A percentile compares a stretch with the other conserved stretches of the same genome.
These are phyloP conservation scores for Endoconidiophora laricicola DNA, from an alignment of 2,329 filamentous ascomycete species.

Conservation along the genomic window DNA sequence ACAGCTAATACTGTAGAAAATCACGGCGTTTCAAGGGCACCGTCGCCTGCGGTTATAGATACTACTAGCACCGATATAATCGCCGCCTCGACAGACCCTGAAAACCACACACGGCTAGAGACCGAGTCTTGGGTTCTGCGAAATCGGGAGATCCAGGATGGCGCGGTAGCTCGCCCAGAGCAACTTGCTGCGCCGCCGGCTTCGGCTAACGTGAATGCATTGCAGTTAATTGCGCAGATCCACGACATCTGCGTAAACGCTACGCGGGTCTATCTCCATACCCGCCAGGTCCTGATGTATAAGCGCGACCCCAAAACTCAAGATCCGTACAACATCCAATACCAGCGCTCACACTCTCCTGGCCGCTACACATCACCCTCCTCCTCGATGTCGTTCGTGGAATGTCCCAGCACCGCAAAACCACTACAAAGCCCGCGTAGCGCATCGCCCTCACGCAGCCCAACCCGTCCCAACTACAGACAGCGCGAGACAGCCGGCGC, in stretches of 20 bases:
- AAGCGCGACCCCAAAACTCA: conserved; percentile 12
- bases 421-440: no score
- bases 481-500: background rate
- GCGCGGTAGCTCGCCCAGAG: background rate
- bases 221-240: conserved; percentile 11
- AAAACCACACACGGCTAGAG: no score
- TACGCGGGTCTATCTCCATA: conserved; percentile 15
- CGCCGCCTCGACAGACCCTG: no score
- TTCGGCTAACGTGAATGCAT: background rate
- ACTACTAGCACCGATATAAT: no score
- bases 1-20: no score
- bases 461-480: background rate
- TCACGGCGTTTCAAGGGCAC: no score
- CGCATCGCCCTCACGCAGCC: background rate
- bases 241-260: conserved; percentile 16
- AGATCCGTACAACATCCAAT: conserved; percentile 2
- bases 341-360: conserved; percentile 5
- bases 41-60: no score
- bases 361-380: background rate
- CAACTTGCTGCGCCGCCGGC: background rate
- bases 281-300: conserved; percentile 14
- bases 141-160: no score
- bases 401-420: no score
- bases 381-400: background rate
- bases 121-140: no score